Percentiles rank a stretch among this genome's conserved stretches.
Evolutionary conservation across 78 protist genomes (phyloP).

Genomic region (Dictyostelium citrinum): DNA sequence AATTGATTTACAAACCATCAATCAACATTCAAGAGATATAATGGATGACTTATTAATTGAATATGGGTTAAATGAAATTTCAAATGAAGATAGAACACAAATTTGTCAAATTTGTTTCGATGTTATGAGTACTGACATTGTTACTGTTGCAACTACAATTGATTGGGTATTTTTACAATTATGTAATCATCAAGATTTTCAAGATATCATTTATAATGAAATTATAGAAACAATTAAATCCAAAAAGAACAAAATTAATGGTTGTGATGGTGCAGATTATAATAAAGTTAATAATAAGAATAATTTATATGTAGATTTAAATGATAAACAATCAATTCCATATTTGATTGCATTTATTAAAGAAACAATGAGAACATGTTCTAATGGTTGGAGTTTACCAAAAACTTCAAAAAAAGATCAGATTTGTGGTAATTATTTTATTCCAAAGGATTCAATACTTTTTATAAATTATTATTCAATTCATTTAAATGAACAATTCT

Average conservation of each 20-base stretch:
- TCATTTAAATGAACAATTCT: not conserved
- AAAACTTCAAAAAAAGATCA: not conserved
- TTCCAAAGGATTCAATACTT: not conserved
- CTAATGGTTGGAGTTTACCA: not conserved
- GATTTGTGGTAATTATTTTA: not conserved
- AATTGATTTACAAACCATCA: not conserved
- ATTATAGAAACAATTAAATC: not conserved
- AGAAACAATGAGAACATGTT: slow-evolving; percentile 6
- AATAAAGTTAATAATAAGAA: not conserved
- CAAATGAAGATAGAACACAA: not conserved
- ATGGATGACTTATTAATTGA: slow-evolving; percentile 26
- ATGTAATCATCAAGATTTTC: not conserved
- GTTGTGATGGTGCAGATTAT: too few species aligned
- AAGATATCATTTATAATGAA: not conserved
- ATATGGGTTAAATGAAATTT: not conserved
- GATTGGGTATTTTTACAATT: not conserved
- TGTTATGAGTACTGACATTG: not conserved
- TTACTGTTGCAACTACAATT: not conserved
- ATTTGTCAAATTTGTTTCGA: not conserved
- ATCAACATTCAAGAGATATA: slow-evolving; percentile 9
- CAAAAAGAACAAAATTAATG: too few species aligned
- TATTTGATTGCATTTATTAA: not conserved
- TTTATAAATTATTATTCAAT: not conserved
- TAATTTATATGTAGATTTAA: not conserved
- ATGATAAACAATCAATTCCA: not conserved